Conservation (phyloP, 192 early-diverging fungal species). For the Phlyctochytrium planicorne region DNA sequence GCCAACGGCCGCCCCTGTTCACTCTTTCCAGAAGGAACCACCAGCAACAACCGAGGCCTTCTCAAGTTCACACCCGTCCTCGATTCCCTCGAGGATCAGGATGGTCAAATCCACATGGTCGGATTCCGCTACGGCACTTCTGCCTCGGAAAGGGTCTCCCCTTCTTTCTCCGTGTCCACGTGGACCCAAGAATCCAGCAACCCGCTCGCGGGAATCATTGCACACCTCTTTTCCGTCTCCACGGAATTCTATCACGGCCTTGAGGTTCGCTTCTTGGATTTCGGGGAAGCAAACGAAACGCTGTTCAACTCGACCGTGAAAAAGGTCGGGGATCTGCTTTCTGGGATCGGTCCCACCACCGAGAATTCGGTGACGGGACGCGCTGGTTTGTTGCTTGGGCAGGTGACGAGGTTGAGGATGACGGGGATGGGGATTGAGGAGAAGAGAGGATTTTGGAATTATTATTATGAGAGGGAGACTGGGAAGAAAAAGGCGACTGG, state of each 20-base stretch:
- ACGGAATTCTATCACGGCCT: slow-evolving; percentile 7
- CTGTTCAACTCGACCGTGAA: neutral
- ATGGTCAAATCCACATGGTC: slow-evolving; percentile 2
- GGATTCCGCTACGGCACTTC: slow-evolving; percentile 8
- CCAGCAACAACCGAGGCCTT: slow-evolving; percentile 77
- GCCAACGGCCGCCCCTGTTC: neutral
- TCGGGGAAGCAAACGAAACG: neutral
- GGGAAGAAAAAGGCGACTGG: neutral
- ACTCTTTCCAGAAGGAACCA: slow-evolving; percentile 76
- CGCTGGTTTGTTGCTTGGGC: slow-evolving; percentile 2
- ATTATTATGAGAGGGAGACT: neutral
- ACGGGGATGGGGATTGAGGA: slow-evolving; percentile 11
- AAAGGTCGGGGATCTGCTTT: neutral
- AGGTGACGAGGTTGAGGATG: slow-evolving; percentile 12
- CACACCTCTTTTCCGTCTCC: slow-evolving; percentile 17
- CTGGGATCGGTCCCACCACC: neutral
- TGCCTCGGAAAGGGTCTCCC: neutral
- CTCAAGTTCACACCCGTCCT: slow-evolving; percentile 36
- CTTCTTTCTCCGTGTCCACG: neutral
- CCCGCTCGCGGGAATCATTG: slow-evolving; percentile 6
- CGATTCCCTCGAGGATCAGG: neutral
- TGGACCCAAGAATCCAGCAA: neutral
- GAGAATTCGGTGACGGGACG: neutral
- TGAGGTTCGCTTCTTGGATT: slow-evolving; percentile 5
- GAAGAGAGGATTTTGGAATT: slow-evolving; percentile 19